Conservation (phyloP, 2,329 filamentous ascomycete species). For the Fusarium paranaense region DNA sequence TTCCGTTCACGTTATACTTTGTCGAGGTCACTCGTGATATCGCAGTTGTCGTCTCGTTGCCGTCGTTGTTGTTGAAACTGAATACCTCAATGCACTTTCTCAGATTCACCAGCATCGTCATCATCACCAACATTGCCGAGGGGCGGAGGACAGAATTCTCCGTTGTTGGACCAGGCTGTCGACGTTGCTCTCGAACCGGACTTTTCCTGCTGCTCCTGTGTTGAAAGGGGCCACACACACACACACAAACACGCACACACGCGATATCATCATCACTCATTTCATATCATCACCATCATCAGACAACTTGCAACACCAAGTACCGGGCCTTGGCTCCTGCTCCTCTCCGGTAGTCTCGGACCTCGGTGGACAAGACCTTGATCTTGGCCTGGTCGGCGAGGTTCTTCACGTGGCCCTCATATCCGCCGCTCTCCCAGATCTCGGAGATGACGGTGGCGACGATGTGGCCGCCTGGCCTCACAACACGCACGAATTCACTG, state of each 20-base stretch:
- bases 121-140: constrained; percentile 9
- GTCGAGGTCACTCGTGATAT: constrained; percentile 3
- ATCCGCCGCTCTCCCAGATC: constrained; percentile 62
- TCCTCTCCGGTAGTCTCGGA: constrained; percentile 49
- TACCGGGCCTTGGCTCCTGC: constrained; percentile 47
- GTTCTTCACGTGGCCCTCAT: constrained; percentile 55
- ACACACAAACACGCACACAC: not conserved
- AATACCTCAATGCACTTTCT: constrained; percentile 23
- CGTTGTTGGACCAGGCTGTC: constrained; percentile 6
- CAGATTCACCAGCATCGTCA: constrained; percentile 29
- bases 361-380: constrained; percentile 44
- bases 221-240: constrained; percentile 11
- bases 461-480: constrained; percentile 59
- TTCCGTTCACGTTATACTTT: constrained; percentile 14
- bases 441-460: constrained; percentile 63
- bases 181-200: constrained; percentile 2
- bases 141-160: not conserved
- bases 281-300: constrained; percentile 5
- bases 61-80: constrained; percentile 13
- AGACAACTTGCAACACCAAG: constrained; percentile 45
- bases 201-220: constrained; percentile 14
- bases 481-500: constrained; percentile 61
- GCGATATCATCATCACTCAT: constrained; percentile 22
- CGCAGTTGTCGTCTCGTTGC: not conserved
- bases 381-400: constrained; percentile 43